Base-by-base conservation (phyloP, 176 grass and related monocot species). In the Juncus effusus region DNA sequence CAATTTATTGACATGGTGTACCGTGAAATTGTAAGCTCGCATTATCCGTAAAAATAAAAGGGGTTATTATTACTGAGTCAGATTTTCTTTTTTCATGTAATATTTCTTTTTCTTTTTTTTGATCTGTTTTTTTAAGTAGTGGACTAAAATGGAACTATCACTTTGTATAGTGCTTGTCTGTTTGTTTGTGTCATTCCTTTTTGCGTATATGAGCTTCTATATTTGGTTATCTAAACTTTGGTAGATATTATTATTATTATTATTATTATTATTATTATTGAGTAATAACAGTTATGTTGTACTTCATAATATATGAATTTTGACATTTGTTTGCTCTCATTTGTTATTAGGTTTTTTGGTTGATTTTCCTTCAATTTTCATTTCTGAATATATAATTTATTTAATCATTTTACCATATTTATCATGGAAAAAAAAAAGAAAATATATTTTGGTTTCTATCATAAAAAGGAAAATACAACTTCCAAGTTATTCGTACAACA, bases 1-100 rank as follows among this genome's bases (percentile, higher is more conserved):
- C 69, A 86, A 60, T 95, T 95, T 69, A 89, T 89, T 38, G 82
- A 89, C 74, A 63, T 95, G 54, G 14, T 95, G 57, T 86, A 59
- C 3, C 77, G 40, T 60, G 85, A 95, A 69, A 72, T 95, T 40
- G 65, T 80, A 80, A 83, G 80, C 74, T 61, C 59, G 14, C 80
- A 89, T 82, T 60, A 72, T 72, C 39, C 69, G 44, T 72, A 59
- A 38, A 71, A 72, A 56, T 72, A 47, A 9, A 57, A 59, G 54
- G 42, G 54, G 38, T 47, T 72, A 60, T 16, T 60, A 47, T 72
- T 56, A 14, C 54, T 53, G 39, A 72, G 53, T 59, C 14, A 42
- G 38, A 41, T 42, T 38, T 59, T 56, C 41, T 54, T 71, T 47
- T 6, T 47, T 47, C 4, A 47, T 47, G 44, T 47, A 47, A 47